Conservation (phyloP, 106 monocot species). For the Hemerocallis citrina region DNA sequence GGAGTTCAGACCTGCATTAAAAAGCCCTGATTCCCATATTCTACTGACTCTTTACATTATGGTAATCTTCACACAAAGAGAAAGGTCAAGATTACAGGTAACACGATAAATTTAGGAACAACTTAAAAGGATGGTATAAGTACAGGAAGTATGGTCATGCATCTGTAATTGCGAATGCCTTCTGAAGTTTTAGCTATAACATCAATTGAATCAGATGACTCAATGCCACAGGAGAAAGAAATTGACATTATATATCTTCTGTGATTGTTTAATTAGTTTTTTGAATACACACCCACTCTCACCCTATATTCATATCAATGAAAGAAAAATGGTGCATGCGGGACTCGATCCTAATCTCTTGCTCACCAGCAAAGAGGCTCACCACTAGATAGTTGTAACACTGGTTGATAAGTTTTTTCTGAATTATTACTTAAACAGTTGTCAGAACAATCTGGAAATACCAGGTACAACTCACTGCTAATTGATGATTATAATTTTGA, state of each 20-base stretch:
- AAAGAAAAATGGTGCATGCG: no score
- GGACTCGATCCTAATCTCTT: no score
- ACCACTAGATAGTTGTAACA: no score
- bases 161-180: no score
- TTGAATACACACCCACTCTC: no score
- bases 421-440: neutral
- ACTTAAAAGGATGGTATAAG: conserved; percentile 22
- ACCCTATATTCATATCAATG: no score
- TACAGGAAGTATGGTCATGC: no score
- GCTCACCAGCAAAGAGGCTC: no score
- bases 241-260: no score
- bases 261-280: no score
- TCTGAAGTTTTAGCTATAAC: no score
- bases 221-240: neutral
- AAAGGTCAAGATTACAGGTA: neutral
- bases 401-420: no score
- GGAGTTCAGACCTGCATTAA: neutral
- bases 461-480: neutral
- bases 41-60: neutral
- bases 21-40: neutral
- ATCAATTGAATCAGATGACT: neutral
- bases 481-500: neutral
- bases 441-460: neutral
- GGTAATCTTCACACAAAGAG: neutral
- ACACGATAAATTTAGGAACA: neutral